phyloP scores from a whole-genome alignment of 805 yeast species.

The Komagataella phaffii region DNA sequence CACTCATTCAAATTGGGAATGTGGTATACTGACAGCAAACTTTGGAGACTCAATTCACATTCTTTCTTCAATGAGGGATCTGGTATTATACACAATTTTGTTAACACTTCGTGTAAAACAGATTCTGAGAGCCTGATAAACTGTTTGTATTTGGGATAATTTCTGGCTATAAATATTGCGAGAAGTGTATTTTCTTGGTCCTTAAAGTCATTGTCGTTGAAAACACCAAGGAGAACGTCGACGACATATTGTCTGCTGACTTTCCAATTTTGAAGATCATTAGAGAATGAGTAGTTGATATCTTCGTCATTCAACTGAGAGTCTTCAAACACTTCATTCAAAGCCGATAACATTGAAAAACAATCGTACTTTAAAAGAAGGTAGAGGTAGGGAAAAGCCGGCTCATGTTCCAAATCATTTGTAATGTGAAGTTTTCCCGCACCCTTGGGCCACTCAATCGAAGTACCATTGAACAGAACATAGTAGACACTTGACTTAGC shows the following conservation, averaged over 20 bases:
- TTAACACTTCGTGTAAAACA: slow-evolving; percentile 31
- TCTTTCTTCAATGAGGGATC: slow-evolving; percentile 29
- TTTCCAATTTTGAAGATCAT: slow-evolving; percentile 12
- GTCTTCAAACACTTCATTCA: slow-evolving; percentile 82
- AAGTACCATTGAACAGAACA: slow-evolving; percentile 44
- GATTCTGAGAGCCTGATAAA: slow-evolving; percentile 62
- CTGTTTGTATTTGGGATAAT: slow-evolving; percentile 76
- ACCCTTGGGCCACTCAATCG: slow-evolving; percentile 30
- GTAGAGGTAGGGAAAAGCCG: slow-evolving; percentile 60
- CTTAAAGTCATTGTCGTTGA: slow-evolving; percentile 24
- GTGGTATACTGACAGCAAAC: slow-evolving; percentile 52
- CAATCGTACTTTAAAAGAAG: slow-evolving; percentile 42
- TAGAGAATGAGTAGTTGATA: slow-evolving; percentile 4
- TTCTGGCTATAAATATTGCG: slow-evolving; percentile 65
- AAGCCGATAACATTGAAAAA: slow-evolving; percentile 44
- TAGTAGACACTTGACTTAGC: slow-evolving; percentile 42
- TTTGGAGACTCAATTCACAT: slow-evolving; percentile 65
- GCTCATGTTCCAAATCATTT: slow-evolving; percentile 21
- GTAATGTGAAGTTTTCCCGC: slow-evolving; percentile 20
- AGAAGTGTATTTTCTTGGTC: slow-evolving; percentile 21
- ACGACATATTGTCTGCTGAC: slow-evolving; percentile 68
- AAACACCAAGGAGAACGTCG: slow-evolving; percentile 54
- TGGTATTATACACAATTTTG: slow-evolving; percentile 31
- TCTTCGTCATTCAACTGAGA: slow-evolving; percentile 53
- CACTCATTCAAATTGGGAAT: slow-evolving; percentile 40